Base-by-base conservation (phyloP, 1,284 basidiomycete genomes). In the Macrocybe sp. region DNA sequence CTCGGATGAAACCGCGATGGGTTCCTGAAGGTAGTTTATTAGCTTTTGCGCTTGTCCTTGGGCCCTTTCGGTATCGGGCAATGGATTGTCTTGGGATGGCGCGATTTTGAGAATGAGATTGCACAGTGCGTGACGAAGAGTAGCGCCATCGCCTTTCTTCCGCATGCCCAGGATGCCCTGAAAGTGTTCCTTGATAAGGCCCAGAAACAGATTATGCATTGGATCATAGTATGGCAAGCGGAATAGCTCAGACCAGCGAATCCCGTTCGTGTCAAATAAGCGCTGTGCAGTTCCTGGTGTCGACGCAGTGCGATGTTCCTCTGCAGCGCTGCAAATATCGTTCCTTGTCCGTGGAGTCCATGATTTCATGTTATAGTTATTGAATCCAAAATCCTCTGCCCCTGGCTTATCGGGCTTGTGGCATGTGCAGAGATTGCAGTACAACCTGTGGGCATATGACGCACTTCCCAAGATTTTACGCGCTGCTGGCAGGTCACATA, bases 191-290 rank as follows among this genome's bases (percentile, higher is more conserved):
- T 59, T 45, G 30, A 61, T 53, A 7, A 58, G 36, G 1, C 62
- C 57, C 8, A 69, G 55, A 30, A 56, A 65, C n/a, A 68, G 55
- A n/a, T 53, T 52, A 47, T 74, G 72, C 70, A 73, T 73, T 0
- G 66, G 50, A 44, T 74, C 70, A 63, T 65, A 73, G 48, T 72
- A 72, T 0, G 64, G 64, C 0, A 73, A 52, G 1, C 61, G 48
- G 4, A 69, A 57, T 2, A 73, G 57, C 35, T 66, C 62, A 0
- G 68, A 64, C 63, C 63, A 70, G 2, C 63, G 52, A 8, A 68
- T 43, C 0, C 65, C 64, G 22, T 55, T 38, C 14, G 38, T 31
- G 8, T 54, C 16, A 30, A 57, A 41, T 5, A 50, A 12, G 1
- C 7, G 6, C 2, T 51, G 41, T 6, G 52, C 55, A 5, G 50